Percentiles rank a stretch among this genome's conserved stretches.
Conservation (phyloP, 257 asterid species). For the Solanum commersonii region DNA sequence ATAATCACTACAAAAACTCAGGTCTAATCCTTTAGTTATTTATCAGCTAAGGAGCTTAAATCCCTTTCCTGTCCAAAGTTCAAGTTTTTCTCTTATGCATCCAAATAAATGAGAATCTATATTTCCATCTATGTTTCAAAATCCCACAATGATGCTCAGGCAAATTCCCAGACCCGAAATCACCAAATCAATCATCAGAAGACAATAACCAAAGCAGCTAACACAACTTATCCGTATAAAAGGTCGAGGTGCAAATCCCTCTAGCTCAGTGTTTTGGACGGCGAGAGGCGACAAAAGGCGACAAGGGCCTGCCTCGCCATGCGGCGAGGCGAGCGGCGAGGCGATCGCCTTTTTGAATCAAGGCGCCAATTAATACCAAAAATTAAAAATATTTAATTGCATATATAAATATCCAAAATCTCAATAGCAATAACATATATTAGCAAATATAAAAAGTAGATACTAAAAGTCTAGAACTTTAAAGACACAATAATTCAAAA, state of each 20-base stretch:
- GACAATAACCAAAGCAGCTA: neutral
- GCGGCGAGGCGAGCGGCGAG: too few relatives aligned
- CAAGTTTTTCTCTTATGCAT: neutral
- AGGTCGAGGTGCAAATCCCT: neutral
- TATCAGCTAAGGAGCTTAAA: neutral
- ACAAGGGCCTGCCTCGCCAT: too few relatives aligned
- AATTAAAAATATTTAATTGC: too few relatives aligned
- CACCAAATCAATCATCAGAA: neutral
- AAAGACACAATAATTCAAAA: too few relatives aligned
- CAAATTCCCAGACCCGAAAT: neutral
- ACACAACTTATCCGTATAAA: neutral
- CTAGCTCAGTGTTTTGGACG: too few relatives aligned
- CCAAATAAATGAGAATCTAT: conserved; percentile 52
- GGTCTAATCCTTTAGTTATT: neutral
- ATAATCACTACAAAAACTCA: neutral
- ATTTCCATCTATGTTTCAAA: neutral
- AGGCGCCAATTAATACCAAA: too few relatives aligned
- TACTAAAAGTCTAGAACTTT: too few relatives aligned
- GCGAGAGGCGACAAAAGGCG: too few relatives aligned
- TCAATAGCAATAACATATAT: too few relatives aligned
- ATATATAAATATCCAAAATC: too few relatives aligned
- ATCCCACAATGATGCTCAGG: neutral
- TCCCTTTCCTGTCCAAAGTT: neutral
- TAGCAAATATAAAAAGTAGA: too few relatives aligned
- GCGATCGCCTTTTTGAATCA: too few relatives aligned